Base-by-base conservation (phyloP, 2,329 filamentous ascomycete genomes). In the Dothideomycetes sp. region DNA sequence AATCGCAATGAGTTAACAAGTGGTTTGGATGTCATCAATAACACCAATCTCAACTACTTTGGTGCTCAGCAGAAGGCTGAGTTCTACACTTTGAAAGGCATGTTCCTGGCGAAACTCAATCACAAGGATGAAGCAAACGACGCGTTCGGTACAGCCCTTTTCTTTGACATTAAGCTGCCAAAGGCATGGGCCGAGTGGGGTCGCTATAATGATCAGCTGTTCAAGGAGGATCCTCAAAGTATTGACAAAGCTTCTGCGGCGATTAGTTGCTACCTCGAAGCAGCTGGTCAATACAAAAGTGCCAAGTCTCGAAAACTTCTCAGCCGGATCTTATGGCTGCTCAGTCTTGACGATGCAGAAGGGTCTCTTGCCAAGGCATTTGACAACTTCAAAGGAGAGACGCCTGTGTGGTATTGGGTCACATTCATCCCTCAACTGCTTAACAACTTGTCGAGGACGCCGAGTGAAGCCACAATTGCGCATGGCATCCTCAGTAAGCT, bases 121-220 rank as follows among this genome's bases (percentile, higher is more conserved):
- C 84, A 95, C 52, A 87, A 87, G 57, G 81, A 84, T 3, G 91
- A 98, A 45, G 88, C 91, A 4, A 88, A 94, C 50, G 81, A 86
- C 43, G 89, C 93, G 1, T 98, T 94, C 57, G 91, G 91, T 36
- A 93, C 88, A 37, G 93, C 91, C 0, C 63, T 98, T 44, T 96
- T 89, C 65, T 96, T 94, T 52, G 93, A 98, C 52, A 85, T 98
- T 50, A 83, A 87, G 50, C 76, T 94, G 36, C 84, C 91, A 3
- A 98, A 98, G 64, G 91, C 91, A 3, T 98, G 91, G 91, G 89
- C 91, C 12, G 91, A 98, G 65, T 98, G 91, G 91, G 91, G 91
- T 37, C 87, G 94, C 55, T 98, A 94, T 70, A 96, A 94, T 54
- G 91, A 98, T 59, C 79, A 86, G 50, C 81, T 91, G 41, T 98